Base-by-base conservation (phyloP, 768 basidiomycete species). In the Clathrus columnatus region DNA sequence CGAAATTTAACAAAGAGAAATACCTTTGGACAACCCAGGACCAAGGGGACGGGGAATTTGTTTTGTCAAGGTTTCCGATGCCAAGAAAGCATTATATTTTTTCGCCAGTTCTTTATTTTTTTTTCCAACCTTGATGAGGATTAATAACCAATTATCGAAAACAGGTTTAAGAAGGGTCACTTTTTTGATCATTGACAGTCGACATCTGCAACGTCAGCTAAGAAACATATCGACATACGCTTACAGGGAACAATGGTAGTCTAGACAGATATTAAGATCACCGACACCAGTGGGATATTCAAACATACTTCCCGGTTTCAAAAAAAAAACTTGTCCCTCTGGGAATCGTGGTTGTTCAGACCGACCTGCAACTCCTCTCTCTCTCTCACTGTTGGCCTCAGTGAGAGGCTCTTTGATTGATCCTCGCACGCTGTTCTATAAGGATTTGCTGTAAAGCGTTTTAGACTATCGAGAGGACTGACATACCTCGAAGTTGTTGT, bases 101-200 rank as follows among this genome's bases (percentile, higher is more conserved):
- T 98, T 97, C 62, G 95, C 95, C 63, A 98, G 89, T 78, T 96
- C 96, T 99, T 81, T 99, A 97, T 83, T 98, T 99, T 79, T 95
- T 95, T 85, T 95, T 96, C 61, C 96, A 82, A 74, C 89, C 91
- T 48, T 24, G 18, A 17, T 2, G 8, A n/a, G 44, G 16, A 48
- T 11, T 20, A 48, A 55, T 57, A 41, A 10, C 24, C 50, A n/a
- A n/a, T n/a, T n/a, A n/a, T n/a, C n/a, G n/a, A n/a, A n/a, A n/a
- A n/a, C n/a, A n/a, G n/a, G n/a, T 30, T 6, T 5, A 29, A 21
- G 46, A 11, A 0, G 14, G 68, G 79, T 30, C 67, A 93, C 93
- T 99, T 99, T 75, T 99, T 98, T 75, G 79, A 75, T 99, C 96
- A 65, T 98, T 96, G 62, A 97, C 96, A 62, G 92, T 99, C 96